phyloP scores from a whole-genome alignment of 352 stramenopile genomes.

The Pythium angustatum region DNA sequence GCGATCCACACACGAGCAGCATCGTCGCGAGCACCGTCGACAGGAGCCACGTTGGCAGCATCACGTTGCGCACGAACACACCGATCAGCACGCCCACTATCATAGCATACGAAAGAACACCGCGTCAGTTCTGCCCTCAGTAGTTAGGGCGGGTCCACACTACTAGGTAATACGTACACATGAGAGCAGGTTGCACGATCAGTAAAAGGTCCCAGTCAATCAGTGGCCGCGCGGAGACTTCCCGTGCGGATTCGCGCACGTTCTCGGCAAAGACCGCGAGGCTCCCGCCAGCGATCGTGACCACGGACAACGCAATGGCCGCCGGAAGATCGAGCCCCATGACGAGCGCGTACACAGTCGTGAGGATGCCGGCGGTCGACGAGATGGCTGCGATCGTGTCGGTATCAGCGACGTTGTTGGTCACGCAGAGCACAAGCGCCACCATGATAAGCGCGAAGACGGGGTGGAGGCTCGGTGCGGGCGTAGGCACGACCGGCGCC shows the following conservation, averaged over 20 bases:
- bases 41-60: conserved; percentile 22
- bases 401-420: conserved; percentile 8
- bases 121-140: not conserved
- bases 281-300: conserved; percentile 18
- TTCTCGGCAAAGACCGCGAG: conserved; percentile 24
- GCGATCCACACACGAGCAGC: conserved; percentile 28
- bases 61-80: conserved; percentile 16
- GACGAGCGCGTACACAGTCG: conserved; percentile 21
- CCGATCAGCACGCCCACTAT: conserved; percentile 26
- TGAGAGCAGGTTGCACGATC: conserved; percentile 20
- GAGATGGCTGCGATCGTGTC: conserved; percentile 13
- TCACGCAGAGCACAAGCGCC: conserved; percentile 24
- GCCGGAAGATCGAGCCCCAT: conserved; percentile 15
- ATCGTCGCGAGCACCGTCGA: conserved; percentile 23
- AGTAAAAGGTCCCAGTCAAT: conserved; percentile 33
- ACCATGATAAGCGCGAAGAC: conserved; percentile 24
- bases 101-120: not conserved
- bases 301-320: conserved; percentile 18
- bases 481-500: not conserved
- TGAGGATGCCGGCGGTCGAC: conserved; percentile 20
- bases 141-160: not conserved
- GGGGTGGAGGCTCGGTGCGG: conserved; percentile 13
- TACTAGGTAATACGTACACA: too few relatives aligned
- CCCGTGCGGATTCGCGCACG: conserved; percentile 13
- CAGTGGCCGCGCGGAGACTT: conserved; percentile 3